Evolutionary conservation across 192 early-diverging fungal species (phyloP).

Genomic region (Podila horticola): DNA sequence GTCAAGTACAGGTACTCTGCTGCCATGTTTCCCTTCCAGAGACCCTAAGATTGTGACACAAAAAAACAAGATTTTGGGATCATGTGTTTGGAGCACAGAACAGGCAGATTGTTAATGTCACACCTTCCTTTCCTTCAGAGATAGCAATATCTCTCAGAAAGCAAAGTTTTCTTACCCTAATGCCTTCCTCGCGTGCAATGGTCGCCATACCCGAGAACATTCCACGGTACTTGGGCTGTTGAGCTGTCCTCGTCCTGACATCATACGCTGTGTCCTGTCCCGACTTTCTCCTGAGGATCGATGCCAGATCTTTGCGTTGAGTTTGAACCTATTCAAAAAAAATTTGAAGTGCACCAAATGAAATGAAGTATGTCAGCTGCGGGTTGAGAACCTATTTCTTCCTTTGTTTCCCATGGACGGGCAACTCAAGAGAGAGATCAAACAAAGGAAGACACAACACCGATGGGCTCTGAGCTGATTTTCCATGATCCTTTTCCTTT

Average conservation of each 20-base stretch:
- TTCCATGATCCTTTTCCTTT: too few species aligned
- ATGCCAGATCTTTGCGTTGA: slow-evolving; percentile 34
- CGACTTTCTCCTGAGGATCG: slow-evolving; percentile 18
- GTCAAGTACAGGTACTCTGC: slow-evolving; percentile 94
- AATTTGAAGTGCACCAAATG: neutral
- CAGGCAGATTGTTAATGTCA: neutral
- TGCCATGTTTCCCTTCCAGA: slow-evolving; percentile 95
- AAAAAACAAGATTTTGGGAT: neutral
- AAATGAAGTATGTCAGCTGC: neutral
- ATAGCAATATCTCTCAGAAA: neutral
- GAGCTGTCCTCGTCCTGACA: neutral
- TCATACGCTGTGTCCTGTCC: neutral
- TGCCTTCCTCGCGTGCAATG: slow-evolving; percentile 86
- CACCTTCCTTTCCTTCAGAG: neutral
- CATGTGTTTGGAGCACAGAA: neutral
- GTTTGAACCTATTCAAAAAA: slow-evolving; percentile 29
- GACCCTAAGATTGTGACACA: slow-evolving; percentile 56
- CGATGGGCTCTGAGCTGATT: too few species aligned
- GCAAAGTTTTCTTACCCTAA: slow-evolving; percentile 60
- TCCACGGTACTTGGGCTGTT: slow-evolving; percentile 64
- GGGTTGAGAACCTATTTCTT: neutral
- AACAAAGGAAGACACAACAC: too few species aligned
- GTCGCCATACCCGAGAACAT: slow-evolving; percentile 71
- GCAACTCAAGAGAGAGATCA: too few species aligned
- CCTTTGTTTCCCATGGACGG: too few species aligned